These are phyloP conservation scores for Populus hybrid DNA, from an alignment of 441 rosid species.

Conservation along the genomic window DNA sequence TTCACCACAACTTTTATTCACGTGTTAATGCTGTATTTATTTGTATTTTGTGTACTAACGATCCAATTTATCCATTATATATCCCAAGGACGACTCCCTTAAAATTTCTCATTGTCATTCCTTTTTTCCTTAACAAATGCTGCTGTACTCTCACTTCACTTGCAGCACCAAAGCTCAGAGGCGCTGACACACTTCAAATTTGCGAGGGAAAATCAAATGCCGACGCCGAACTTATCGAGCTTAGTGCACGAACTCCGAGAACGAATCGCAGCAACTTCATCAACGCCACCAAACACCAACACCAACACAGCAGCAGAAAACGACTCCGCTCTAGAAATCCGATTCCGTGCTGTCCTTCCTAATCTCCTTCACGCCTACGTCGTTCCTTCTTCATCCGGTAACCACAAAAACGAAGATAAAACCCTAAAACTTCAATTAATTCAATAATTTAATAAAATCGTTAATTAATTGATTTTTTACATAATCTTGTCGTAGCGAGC, in stretches of 20 bases:
- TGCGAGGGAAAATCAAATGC: conserved; percentile 15
- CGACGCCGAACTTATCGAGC: conserved; percentile 67
- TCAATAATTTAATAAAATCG: neutral
- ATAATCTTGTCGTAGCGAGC: conserved; percentile 49
- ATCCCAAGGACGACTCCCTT: neutral
- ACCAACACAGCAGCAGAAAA: conserved; percentile 23
- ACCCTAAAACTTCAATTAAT: conserved; percentile 3
- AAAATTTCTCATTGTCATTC: neutral
- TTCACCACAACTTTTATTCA: too few relatives aligned
- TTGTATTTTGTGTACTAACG: too few relatives aligned
- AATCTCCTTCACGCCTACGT: conserved; percentile 74
- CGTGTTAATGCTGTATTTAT: too few relatives aligned
- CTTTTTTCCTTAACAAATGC: neutral
- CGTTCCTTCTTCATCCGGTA: conserved; percentile 73
- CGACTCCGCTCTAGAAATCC: conserved; percentile 60
- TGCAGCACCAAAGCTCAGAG: neutral
- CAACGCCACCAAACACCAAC: conserved; percentile 40
- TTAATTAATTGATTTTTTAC: neutral
- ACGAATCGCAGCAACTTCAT: conserved; percentile 75
- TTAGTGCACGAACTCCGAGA: conserved; percentile 89
- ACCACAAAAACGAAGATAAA: neutral
- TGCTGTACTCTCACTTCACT: neutral
- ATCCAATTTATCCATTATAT: neutral
- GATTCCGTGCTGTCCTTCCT: conserved; percentile 81
- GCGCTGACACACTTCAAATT: conserved; percentile 8